Conservation (phyloP, 2,329 filamentous ascomycete genomes). For the Paecilomyces niveus region DNA sequence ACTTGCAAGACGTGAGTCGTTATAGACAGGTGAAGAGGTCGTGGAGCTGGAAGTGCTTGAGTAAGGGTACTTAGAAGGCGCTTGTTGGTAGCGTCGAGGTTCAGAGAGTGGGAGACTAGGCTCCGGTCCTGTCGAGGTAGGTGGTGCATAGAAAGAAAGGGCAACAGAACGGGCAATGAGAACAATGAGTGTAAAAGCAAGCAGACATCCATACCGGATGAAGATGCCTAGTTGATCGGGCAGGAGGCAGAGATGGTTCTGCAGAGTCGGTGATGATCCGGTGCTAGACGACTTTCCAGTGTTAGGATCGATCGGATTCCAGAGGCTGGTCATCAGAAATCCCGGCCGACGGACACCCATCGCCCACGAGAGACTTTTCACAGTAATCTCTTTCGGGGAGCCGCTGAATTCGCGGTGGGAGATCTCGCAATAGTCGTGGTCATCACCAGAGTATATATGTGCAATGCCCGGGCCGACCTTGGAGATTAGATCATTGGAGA, state of each 20-base stretch:
- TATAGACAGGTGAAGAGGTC: conserved; percentile 13
- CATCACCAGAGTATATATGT: conserved; percentile 89
- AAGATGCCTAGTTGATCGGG: conserved; percentile 83
- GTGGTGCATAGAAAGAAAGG: conserved; percentile 17
- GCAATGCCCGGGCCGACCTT: conserved; percentile 69
- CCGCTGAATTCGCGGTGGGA: conserved; percentile 64
- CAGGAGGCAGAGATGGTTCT: conserved; percentile 84
- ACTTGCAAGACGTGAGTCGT: conserved; percentile 7
- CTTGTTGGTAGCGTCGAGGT: conserved; percentile 14
- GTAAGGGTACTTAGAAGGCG: conserved; percentile 14
- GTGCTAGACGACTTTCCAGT: conserved; percentile 25
- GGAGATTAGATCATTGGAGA: conserved; percentile 68
- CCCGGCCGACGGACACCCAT: conserved; percentile 90
- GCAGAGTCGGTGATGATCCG: conserved; percentile 51
- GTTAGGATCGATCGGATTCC: conserved; percentile 71
- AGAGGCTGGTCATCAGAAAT: conserved; percentile 81
- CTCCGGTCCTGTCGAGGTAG: conserved; percentile 4
- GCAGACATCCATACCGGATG: conserved; percentile 64
- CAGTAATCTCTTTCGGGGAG: conserved; percentile 71
- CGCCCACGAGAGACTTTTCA: conserved; percentile 91
- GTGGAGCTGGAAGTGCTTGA: conserved; percentile 27
- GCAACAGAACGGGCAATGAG: conserved; percentile 40
- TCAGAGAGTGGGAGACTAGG: conserved; percentile 24
- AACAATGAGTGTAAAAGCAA: conserved; percentile 45
- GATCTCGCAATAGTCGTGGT: conserved; percentile 96